Conservation (phyloP, 306 rosid species). For the Leucaena leucocephala region DNA sequence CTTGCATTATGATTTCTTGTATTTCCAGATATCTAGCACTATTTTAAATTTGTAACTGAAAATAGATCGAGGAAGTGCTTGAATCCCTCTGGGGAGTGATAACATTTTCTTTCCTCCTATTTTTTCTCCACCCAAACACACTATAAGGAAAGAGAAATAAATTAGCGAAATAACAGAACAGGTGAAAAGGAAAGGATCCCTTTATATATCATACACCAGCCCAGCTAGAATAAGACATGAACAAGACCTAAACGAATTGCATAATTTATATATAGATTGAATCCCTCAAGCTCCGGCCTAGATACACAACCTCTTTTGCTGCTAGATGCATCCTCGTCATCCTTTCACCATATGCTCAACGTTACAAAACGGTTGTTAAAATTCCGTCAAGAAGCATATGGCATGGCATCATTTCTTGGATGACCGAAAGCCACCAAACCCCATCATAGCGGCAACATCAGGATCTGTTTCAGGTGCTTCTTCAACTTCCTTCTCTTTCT, state of each 20-base stretch:
- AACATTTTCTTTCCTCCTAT: not conserved
- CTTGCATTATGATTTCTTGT: too few relatives aligned
- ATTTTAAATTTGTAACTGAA: not conserved
- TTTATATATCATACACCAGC: conserved; percentile 35
- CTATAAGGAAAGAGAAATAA: not conserved
- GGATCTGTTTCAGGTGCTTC: conserved; percentile 87
- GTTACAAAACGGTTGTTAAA: conserved; percentile 29
- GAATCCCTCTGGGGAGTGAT: not conserved
- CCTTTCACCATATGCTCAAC: conserved; percentile 26
- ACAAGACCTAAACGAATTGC: conserved; percentile 39
- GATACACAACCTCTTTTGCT: not conserved
- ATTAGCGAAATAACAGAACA: not conserved
- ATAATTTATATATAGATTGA: not conserved
- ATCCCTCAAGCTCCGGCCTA: conserved; percentile 15
- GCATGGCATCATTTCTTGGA: conserved; percentile 62
- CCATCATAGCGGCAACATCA: conserved; percentile 97
- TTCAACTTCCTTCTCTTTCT: conserved; percentile 80
- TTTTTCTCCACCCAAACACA: not conserved
- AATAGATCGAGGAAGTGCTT: not conserved
- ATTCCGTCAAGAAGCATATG: conserved; percentile 31
- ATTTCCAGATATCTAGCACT: too few relatives aligned
- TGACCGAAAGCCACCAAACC: conserved; percentile 91
- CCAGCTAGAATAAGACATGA: conserved; percentile 36
- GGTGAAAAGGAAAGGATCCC: conserved; percentile 15
- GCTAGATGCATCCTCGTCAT: conserved; percentile 1